phyloP scores from a whole-genome alignment of 306 rosid species.

The Inga oerstediana region DNA sequence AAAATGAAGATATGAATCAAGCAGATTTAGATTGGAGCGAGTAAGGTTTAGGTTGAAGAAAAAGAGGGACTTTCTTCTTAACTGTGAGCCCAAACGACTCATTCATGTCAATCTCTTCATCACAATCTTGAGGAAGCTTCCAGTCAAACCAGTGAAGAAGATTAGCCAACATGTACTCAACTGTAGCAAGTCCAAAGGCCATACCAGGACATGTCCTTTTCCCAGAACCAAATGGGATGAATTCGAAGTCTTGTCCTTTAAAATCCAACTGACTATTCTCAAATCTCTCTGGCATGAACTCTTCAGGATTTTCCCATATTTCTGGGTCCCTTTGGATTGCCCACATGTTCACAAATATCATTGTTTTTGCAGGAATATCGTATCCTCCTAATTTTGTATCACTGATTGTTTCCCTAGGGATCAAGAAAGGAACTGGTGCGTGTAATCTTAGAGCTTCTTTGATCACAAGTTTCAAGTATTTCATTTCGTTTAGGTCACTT shows the following conservation, averaged over 20 bases:
- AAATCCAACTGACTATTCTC: conserved; percentile 25
- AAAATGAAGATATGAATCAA: too few relatives aligned
- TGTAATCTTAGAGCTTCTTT: conserved; percentile 49
- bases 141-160: conserved; percentile 52
- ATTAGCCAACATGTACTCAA: conserved; percentile 27
- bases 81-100: conserved; percentile 20
- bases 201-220: conserved; percentile 24
- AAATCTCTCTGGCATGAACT: conserved; percentile 5
- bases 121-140: conserved; percentile 23
- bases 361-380: not conserved
- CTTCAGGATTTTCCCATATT: conserved; percentile 5
- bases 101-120: not conserved
- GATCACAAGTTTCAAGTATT: conserved; percentile 40
- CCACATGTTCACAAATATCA: not conserved
- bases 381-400: conserved; percentile 30
- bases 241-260: conserved; percentile 38
- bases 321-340: not conserved
- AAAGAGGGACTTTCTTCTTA: conserved; percentile 33
- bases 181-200: conserved; percentile 3
- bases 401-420: conserved; percentile 29
- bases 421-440: conserved; percentile 36
- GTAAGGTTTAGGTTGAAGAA: conserved; percentile 6
- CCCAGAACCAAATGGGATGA: conserved; percentile 28
- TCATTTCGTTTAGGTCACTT: conserved; percentile 41
- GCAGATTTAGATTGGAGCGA: not conserved